A percentile compares a stretch with the other conserved stretches of the same genome.
Evolutionary conservation across 2,329 filamentous ascomycete species (phyloP).

Genomic region (Lasiodiplodia citricola): DNA sequence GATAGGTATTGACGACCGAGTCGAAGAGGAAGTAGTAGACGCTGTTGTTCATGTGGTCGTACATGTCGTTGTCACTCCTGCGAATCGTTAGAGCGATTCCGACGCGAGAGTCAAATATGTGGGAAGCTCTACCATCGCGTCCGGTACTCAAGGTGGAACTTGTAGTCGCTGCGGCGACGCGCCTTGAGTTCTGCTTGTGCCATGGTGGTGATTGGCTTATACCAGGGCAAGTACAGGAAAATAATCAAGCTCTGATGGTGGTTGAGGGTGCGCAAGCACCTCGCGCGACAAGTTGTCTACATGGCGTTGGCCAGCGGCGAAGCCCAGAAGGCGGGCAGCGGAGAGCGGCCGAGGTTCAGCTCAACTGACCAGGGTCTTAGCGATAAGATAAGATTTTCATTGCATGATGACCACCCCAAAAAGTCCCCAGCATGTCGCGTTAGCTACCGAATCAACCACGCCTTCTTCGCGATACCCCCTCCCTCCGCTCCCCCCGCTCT

Average conservation of each 20-base stretch:
- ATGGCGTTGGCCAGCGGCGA: not conserved
- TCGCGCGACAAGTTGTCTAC: not conserved
- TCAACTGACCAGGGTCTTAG: not conserved
- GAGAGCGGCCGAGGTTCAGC: conserved; percentile 10
- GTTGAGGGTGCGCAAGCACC: not conserved
- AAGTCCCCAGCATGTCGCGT: conserved; percentile 4
- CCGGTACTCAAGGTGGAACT: conserved; percentile 78
- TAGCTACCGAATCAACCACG: not conserved
- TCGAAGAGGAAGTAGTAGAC: conserved; percentile 89
- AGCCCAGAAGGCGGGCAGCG: not conserved
- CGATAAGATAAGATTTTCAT: conserved; percentile 24
- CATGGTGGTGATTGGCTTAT: not conserved
- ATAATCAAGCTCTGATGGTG: not conserved
- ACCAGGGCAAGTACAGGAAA: no score
- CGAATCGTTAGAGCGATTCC: conserved; percentile 21
- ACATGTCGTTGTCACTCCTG: conserved; percentile 95
- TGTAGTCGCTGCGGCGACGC: conserved; percentile 74
- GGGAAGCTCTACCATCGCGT: conserved; percentile 74
- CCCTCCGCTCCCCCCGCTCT: not conserved
- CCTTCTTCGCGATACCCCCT: not conserved
- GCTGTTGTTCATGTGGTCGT: conserved; percentile 89
- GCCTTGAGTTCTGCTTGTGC: conserved; percentile 52
- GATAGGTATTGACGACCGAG: conserved; percentile 85
- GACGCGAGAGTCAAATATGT: not conserved
- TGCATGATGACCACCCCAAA: not conserved